Evolutionary conservation across 129 eudicot species (phyloP).

Genomic region (Chrysanthemum seticuspe): DNA sequence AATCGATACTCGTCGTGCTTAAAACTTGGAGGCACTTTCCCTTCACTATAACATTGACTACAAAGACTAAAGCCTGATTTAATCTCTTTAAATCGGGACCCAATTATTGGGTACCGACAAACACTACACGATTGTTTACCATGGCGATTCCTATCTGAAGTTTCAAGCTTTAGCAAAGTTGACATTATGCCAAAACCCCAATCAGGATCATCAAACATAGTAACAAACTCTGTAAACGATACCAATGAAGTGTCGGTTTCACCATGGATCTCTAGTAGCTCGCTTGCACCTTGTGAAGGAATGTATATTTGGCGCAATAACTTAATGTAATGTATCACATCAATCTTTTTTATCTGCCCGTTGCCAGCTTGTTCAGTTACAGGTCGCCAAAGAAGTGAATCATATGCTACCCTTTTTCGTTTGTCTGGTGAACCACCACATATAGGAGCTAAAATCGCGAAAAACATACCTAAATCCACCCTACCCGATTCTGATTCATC

Average conservation of each 20-base stretch:
- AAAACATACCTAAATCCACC: slow-evolving; percentile 96
- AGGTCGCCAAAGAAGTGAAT: slow-evolving; percentile 85
- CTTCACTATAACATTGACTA: slow-evolving; percentile 89
- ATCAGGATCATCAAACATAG: slow-evolving; percentile 88
- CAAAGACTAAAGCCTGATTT: slow-evolving; percentile 80
- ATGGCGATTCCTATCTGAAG: slow-evolving; percentile 79
- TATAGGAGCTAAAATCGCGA: slow-evolving; percentile 82
- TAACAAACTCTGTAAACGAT: slow-evolving; percentile 62
- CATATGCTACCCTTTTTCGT: slow-evolving; percentile 79
- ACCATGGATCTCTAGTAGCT: slow-evolving; percentile 83
- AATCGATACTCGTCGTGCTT: slow-evolving; percentile 82
- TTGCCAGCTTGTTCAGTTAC: slow-evolving; percentile 44
- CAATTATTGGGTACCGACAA: slow-evolving; percentile 89
- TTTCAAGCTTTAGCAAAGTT: slow-evolving; percentile 67
- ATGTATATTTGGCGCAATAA: slow-evolving; percentile 76
- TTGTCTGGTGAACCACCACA: slow-evolving; percentile 76
- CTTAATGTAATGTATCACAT: slow-evolving; percentile 66
- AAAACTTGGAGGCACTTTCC: slow-evolving; percentile 84
- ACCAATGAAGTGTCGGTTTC: slow-evolving; percentile 62
- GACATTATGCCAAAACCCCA: slow-evolving; percentile 94
- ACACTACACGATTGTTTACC: slow-evolving; percentile 74
- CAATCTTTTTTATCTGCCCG: slow-evolving; percentile 56
- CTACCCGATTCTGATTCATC: slow-evolving; percentile 87
- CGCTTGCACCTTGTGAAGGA: slow-evolving; percentile 79
- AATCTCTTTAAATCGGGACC: slow-evolving; percentile 88